A percentile compares a stretch with the other conserved stretches of the same genome.
Conservation (phyloP, 345 rosid genomes). For the Erodium maritimum region DNA sequence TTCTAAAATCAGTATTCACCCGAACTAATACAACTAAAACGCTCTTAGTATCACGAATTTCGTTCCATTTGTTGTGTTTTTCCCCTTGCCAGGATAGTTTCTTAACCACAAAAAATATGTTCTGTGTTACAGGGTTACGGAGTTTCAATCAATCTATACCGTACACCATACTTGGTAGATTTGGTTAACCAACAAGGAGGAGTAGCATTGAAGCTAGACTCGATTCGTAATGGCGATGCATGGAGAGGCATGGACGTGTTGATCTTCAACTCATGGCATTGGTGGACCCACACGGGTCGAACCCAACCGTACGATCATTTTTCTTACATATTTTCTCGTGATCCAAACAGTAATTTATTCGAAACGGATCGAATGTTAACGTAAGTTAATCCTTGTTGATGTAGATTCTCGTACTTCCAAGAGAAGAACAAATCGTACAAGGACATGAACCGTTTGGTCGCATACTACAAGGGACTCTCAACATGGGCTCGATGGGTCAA, state of each 20-base stretch:
- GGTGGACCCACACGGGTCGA: conserved; percentile 34
- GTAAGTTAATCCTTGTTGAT: neutral
- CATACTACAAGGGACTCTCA: neutral
- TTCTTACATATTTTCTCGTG: neutral
- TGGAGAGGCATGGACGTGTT: conserved; percentile 26
- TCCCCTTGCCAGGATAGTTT: too few species aligned
- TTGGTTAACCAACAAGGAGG: conserved; percentile 14
- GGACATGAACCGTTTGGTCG: neutral
- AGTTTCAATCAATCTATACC: conserved; percentile 14
- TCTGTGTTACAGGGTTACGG: neutral
- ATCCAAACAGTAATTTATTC: neutral
- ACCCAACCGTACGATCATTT: neutral
- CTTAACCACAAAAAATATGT: neutral
- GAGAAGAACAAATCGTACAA: neutral
- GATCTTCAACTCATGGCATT: conserved; percentile 44
- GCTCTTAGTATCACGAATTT: too few species aligned
- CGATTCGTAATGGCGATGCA: conserved; percentile 23
- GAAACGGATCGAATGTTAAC: too few species aligned
- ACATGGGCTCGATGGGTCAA: neutral
- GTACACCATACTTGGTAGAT: conserved; percentile 19
- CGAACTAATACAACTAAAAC: too few species aligned
- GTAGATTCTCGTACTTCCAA: neutral
- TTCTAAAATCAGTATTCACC: too few species aligned
- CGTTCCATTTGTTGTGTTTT: too few species aligned
- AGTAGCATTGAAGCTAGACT: conserved; percentile 25